A percentile compares a stretch with the other conserved stretches of the same genome.
Conservation (phyloP, 2,329 filamentous ascomycete species). For the Fusarium cyanostomum region DNA sequence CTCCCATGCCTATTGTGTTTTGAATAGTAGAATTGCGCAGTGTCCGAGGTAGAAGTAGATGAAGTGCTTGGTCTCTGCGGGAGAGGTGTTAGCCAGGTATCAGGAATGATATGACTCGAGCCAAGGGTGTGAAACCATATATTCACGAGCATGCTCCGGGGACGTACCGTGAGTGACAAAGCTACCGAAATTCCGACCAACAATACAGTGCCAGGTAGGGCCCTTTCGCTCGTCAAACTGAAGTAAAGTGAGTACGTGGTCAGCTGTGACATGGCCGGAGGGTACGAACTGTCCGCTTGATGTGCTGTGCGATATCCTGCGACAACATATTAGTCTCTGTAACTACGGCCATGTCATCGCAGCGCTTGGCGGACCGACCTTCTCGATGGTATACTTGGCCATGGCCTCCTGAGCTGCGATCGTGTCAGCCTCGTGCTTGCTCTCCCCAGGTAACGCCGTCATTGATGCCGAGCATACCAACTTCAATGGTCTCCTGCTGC, state of each 20-base stretch:
- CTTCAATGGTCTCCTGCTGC: conserved; percentile 94
- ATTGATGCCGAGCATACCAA: conserved; percentile 71
- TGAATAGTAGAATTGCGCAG: conserved; percentile 98
- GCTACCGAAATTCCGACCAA: conserved; percentile 97
- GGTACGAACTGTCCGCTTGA: conserved; percentile 82
- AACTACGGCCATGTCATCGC: neutral
- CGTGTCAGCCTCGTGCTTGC: conserved; percentile 40
- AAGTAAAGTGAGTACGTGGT: conserved; percentile 15
- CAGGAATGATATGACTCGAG: neutral
- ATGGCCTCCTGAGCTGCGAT: conserved; percentile 68
- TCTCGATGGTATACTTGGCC: conserved; percentile 70
- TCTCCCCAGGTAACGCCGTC: conserved; percentile 4
- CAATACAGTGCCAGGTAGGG: conserved; percentile 99
- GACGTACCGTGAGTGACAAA: conserved; percentile 94
- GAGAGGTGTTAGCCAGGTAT: conserved; percentile 22
- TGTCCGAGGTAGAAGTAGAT: conserved; percentile 99
- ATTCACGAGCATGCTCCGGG: conserved; percentile 3
- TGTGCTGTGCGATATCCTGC: conserved; percentile 93
- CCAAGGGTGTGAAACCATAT: conserved; percentile 3
- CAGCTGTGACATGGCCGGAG: conserved; percentile 14
- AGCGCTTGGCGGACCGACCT: conserved; percentile 52
- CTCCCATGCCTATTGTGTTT: conserved; percentile 79
- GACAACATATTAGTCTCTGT: conserved; percentile 28
- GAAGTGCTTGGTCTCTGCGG: conserved; percentile 96
- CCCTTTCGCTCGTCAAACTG: conserved; percentile 98